These are phyloP conservation scores for Puccinellia tenuiflora DNA, from an alignment of 176 grass and related monocot species.

Conservation along the genomic window DNA sequence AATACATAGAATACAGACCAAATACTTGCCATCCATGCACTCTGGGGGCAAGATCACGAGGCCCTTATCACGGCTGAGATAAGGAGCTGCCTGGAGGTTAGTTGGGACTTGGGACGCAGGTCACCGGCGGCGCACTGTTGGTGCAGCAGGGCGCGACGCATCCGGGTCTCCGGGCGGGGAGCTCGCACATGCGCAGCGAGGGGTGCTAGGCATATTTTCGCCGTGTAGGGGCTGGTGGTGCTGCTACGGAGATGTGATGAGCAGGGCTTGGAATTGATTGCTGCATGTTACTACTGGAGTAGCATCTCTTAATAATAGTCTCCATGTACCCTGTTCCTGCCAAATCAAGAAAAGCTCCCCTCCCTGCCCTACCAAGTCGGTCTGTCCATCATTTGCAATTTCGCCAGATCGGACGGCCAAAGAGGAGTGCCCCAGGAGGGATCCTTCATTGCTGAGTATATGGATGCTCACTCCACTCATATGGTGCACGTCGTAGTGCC, in stretches of 20 bases:
- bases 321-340: constrained; percentile 9
- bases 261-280: neutral
- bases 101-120: too few relatives aligned
- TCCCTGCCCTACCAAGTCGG: neutral
- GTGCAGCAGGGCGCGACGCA: neutral
- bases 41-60: too few relatives aligned
- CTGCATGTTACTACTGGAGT: constrained; percentile 14
- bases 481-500: neutral
- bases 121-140: neutral
- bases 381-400: neutral
- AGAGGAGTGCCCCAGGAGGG: too few relatives aligned
- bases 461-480: constrained; percentile 5
- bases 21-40: too few relatives aligned
- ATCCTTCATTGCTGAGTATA: too few relatives aligned
- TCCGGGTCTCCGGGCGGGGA: neutral
- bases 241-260: neutral
- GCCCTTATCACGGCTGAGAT: too few relatives aligned
- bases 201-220: neutral
- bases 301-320: neutral
- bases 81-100: too few relatives aligned
- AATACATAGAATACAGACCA: too few relatives aligned
- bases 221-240: neutral
- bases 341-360: constrained; percentile 31
- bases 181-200: neutral
- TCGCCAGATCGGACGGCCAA: neutral